phyloP scores from a whole-genome alignment of 2,329 filamentous ascomycete species.

The Colletotrichum incanum region DNA sequence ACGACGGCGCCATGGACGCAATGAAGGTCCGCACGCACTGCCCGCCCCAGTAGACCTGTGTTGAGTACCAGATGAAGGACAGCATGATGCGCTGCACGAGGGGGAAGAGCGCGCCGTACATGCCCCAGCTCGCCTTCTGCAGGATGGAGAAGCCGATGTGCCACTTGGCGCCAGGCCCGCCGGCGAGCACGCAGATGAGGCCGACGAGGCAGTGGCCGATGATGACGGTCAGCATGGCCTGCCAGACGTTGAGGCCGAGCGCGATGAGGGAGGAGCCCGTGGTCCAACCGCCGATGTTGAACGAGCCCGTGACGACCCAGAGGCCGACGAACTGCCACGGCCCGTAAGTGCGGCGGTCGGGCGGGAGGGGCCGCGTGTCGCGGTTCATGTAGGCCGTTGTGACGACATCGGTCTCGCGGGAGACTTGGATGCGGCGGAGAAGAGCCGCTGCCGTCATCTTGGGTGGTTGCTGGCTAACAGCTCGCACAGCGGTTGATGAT shows the following conservation, averaged over 20 bases:
- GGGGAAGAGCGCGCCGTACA: conserved; percentile 48
- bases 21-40: conserved; percentile 48
- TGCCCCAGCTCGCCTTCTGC: conserved; percentile 49
- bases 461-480: background rate
- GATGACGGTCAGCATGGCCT: conserved; percentile 48
- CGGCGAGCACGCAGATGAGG: conserved; percentile 48
- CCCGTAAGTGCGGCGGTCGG: conserved; percentile 50
- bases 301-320: conserved; percentile 53
- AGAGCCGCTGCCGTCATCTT: conserved; percentile 28
- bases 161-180: conserved; percentile 49
- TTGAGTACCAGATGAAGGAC: conserved; percentile 49
- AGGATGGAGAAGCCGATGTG: conserved; percentile 49
- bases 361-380: conserved; percentile 50
- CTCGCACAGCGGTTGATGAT: background rate
- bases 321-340: conserved; percentile 52
- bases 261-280: conserved; percentile 51
- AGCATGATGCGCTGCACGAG: conserved; percentile 47
- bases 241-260: conserved; percentile 49
- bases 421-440: conserved; percentile 46
- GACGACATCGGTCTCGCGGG: conserved; percentile 46
- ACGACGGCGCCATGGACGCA: conserved; percentile 44
- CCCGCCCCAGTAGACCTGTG: conserved; percentile 48
- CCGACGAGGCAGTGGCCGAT: conserved; percentile 47
- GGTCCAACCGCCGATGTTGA: conserved; percentile 54
- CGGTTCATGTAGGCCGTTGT: conserved; percentile 49